phyloP scores from a whole-genome alignment of 2,329 filamentous ascomycete genomes.

The Chaetomium sp. region DNA sequence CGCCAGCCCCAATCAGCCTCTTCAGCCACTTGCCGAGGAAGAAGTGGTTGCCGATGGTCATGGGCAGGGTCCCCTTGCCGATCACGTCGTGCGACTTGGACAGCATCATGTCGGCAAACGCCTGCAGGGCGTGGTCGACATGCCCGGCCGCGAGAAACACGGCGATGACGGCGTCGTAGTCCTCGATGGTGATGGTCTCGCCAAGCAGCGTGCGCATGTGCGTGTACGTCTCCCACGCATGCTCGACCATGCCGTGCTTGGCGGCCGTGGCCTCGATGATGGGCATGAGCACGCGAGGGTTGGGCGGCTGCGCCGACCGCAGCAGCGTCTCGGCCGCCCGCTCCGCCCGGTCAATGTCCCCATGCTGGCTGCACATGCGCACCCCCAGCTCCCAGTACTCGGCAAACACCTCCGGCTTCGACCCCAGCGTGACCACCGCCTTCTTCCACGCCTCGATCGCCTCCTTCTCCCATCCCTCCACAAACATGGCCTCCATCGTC shows the following conservation, averaged over 20 bases:
- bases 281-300: conserved; percentile 55
- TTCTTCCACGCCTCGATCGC: conserved; percentile 60
- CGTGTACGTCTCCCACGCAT: conserved; percentile 63
- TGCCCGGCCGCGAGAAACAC: conserved; percentile 62
- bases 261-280: conserved; percentile 63
- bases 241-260: conserved; percentile 41
- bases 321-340: conserved; percentile 50
- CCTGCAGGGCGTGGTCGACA: conserved; percentile 60
- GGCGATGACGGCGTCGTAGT: conserved; percentile 70
- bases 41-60: conserved; percentile 61
- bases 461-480: conserved; percentile 52
- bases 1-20: conserved; percentile 65
- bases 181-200: conserved; percentile 56
- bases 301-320: conserved; percentile 35
- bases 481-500: conserved; percentile 62
- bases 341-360: conserved; percentile 54
- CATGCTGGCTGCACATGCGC: conserved; percentile 53
- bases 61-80: conserved; percentile 38
- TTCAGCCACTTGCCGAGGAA: conserved; percentile 88
- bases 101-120: conserved; percentile 88
- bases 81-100: conserved; percentile 47
- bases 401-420: conserved; percentile 40
- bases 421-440: conserved; percentile 46
- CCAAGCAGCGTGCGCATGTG: conserved; percentile 56
- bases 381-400: conserved; percentile 60